Evolutionary conservation across 106 monocot genomes (phyloP).

Genomic region (Posidonia australis): DNA sequence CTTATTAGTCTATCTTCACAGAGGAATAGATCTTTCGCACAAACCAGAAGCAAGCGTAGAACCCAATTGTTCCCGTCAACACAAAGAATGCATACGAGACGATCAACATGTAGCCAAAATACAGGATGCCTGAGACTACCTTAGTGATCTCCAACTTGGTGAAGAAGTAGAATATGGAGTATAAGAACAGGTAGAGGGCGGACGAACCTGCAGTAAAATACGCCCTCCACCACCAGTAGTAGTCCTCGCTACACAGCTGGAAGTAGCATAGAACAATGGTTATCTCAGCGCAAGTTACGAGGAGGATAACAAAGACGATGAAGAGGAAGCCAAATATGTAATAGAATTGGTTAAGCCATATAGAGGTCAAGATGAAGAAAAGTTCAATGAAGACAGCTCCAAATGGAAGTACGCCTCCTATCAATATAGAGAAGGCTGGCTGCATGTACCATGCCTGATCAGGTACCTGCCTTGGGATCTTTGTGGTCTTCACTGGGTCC

Average conservation of each 20-base stretch:
- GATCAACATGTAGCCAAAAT: conserved; percentile 66
- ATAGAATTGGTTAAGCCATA: conserved; percentile 72
- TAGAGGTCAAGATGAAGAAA: conserved; percentile 63
- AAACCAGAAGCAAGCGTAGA: conserved; percentile 33
- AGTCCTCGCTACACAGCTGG: conserved; percentile 64
- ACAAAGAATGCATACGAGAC: conserved; percentile 42
- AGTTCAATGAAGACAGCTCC: conserved; percentile 65
- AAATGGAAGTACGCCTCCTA: conserved; percentile 59
- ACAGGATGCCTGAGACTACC: conserved; percentile 47
- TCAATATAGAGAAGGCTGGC: conserved; percentile 54
- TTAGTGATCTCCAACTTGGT: conserved; percentile 67
- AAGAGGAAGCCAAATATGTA: conserved; percentile 77
- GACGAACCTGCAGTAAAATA: conserved; percentile 61
- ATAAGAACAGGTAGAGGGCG: conserved; percentile 52
- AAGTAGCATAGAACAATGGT: conserved; percentile 72
- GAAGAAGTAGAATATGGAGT: conserved; percentile 62
- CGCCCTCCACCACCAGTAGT: conserved; percentile 70
- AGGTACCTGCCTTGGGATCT: conserved; percentile 61
- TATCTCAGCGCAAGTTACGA: conserved; percentile 60
- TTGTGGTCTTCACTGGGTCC: conserved; percentile 61
- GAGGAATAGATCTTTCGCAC: conserved; percentile 34
- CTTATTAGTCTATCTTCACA: conserved; percentile 24
- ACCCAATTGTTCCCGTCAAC: conserved; percentile 27
- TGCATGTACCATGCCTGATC: conserved; percentile 77
- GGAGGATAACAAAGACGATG: conserved; percentile 54